Percentiles rank a stretch among this genome's conserved stretches.
phyloP scores from a whole-genome alignment of 768 basidiomycete species.

The Rhodotorula diobovata region DNA sequence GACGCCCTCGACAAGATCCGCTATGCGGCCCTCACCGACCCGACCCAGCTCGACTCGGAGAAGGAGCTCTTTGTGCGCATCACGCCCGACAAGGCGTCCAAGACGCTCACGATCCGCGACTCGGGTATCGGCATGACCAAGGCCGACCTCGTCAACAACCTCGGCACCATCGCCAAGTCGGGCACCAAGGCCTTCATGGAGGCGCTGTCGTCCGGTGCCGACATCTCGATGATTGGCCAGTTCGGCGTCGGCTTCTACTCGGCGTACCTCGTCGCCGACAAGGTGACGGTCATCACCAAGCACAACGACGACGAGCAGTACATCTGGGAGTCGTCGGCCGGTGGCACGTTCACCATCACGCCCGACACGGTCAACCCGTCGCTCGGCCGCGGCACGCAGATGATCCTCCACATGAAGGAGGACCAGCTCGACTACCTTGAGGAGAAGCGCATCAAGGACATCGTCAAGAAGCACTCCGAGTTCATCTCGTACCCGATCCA shows the following conservation, averaged over 20 bases:
- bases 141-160: conserved; percentile 98
- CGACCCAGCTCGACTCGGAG: conserved; percentile 76
- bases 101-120: conserved; percentile 82
- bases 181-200: conserved; percentile 94
- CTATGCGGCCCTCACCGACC: conserved; percentile 90
- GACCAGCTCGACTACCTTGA: conserved; percentile 98
- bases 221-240: conserved; percentile 50
- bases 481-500: conserved; percentile 99
- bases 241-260: conserved; percentile 98
- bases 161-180: conserved; percentile 53
- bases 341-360: conserved; percentile 98
- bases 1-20: conserved; percentile 99
- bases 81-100: conserved; percentile 92
- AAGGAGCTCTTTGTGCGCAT: conserved; percentile 95
- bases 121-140: conserved; percentile 99
- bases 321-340: conserved; percentile 99
- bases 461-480: conserved; percentile 99
- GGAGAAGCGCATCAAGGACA: conserved; percentile 99
- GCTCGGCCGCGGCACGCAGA: conserved; percentile 88
- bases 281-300: conserved; percentile 97
- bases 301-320: conserved; percentile 99
- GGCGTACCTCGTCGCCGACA: conserved; percentile 96
- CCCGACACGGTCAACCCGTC: conserved; percentile 82
- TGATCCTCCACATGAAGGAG: conserved; percentile 91
- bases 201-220: conserved; percentile 63